These are phyloP conservation scores for Juglanconis juglandina DNA, from an alignment of 2,329 filamentous ascomycete species.

Conservation along the genomic window DNA sequence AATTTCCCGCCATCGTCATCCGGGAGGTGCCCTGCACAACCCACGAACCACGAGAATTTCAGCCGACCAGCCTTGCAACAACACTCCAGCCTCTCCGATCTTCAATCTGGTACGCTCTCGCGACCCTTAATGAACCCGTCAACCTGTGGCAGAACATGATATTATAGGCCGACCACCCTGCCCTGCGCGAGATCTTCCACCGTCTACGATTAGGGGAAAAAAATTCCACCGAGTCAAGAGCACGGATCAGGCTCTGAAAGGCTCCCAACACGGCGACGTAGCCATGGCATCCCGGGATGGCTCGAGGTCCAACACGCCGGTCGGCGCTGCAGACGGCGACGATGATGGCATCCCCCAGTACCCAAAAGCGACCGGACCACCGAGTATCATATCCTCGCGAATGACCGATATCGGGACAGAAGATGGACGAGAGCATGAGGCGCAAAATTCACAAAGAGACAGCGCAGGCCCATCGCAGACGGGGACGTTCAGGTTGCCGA, in stretches of 20 bases:
- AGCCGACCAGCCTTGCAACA: slow-evolving; percentile 5
- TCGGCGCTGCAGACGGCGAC: slow-evolving; percentile 20
- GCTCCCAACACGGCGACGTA: background rate
- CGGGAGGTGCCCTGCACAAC: background rate
- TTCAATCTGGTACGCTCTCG: background rate
- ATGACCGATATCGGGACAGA: slow-evolving; percentile 65
- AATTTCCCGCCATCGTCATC: slow-evolving; percentile 3
- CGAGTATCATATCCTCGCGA: slow-evolving; percentile 68
- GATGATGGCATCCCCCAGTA: slow-evolving; percentile 41
- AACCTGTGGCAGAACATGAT: slow-evolving; percentile 6
- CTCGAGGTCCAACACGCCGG: slow-evolving; percentile 33
- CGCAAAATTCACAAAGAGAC: slow-evolving; percentile 26
- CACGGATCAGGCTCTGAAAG: background rate
- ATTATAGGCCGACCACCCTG: background rate
- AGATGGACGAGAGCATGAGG: slow-evolving; percentile 45
- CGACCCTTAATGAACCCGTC: background rate
- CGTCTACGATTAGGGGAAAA: background rate
- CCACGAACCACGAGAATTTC: background rate
- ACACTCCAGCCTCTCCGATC: background rate
- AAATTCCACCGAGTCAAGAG: background rate
- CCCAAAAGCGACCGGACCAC: slow-evolving; percentile 44
- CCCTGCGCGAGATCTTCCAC: slow-evolving; percentile 1
- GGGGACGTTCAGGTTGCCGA: slow-evolving; percentile 50
- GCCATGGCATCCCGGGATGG: slow-evolving; percentile 38
- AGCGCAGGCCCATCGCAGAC: slow-evolving; percentile 42